A percentile compares a stretch with the other conserved stretches of the same genome.
phyloP scores from a whole-genome alignment of 2,329 filamentous ascomycete genomes.

The Triangularia verruculosa region DNA sequence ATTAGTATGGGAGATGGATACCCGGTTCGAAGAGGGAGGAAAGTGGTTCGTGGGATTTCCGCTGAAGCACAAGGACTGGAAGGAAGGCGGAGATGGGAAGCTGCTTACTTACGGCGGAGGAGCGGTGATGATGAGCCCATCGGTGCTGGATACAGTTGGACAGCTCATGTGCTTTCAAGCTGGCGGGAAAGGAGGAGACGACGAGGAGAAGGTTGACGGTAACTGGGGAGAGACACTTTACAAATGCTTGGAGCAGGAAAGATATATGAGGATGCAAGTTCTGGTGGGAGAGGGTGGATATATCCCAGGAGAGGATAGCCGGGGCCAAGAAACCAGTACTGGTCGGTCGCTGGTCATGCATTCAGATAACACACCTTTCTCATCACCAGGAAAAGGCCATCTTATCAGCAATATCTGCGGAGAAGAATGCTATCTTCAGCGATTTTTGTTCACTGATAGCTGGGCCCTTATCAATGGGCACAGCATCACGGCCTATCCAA shows the following conservation, averaged over 20 bases:
- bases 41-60: slow-evolving; percentile 44
- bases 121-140: slow-evolving; percentile 41
- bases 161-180: slow-evolving; percentile 38
- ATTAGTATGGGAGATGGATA: slow-evolving; percentile 38
- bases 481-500: slow-evolving; percentile 25
- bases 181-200: slow-evolving; percentile 2
- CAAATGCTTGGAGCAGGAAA: slow-evolving; percentile 38
- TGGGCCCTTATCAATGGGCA: slow-evolving; percentile 49
- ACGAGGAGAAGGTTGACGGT: slow-evolving; percentile 1
- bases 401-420: slow-evolving; percentile 43
- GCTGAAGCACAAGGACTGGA: slow-evolving; percentile 44
- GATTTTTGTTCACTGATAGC: slow-evolving; percentile 44
- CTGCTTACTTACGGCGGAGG: slow-evolving; percentile 44
- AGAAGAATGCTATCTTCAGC: slow-evolving; percentile 45
- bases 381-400: slow-evolving; percentile 40
- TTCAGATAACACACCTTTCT: neutral
- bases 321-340: neutral
- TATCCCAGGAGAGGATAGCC: slow-evolving; percentile 31
- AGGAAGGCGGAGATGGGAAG: slow-evolving; percentile 31
- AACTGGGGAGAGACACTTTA: slow-evolving; percentile 44
- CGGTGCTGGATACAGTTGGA: slow-evolving; percentile 35
- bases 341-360: slow-evolving; percentile 36
- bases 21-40: slow-evolving; percentile 31
- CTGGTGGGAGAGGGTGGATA: slow-evolving; percentile 39
- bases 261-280: slow-evolving; percentile 39